Evolutionary conservation across 805 yeast genomes (phyloP).

Genomic region (Candida vaughaniae): DNA sequence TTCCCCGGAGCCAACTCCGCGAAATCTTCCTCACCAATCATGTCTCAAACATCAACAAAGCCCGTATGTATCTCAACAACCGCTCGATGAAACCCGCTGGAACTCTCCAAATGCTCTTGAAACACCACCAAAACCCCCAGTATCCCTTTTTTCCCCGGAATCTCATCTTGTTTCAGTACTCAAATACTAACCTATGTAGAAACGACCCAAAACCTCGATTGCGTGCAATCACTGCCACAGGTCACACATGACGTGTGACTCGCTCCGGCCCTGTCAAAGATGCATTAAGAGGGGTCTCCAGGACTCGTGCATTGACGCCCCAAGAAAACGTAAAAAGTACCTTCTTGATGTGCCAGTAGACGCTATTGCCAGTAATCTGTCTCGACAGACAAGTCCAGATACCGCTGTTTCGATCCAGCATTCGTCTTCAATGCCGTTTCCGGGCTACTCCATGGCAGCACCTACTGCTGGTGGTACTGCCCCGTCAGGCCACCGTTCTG

Average conservation of each 20-base stretch:
- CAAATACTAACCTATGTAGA: conserved; percentile 27
- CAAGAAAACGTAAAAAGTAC: conserved; percentile 82
- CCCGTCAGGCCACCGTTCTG: background rate
- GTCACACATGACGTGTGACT: conserved; percentile 91
- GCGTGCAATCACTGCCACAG: conserved; percentile 92
- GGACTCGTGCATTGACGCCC: conserved; percentile 82
- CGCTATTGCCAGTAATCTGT: no score
- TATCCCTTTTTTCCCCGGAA: background rate
- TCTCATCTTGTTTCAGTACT: background rate
- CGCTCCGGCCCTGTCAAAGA: conserved; percentile 75
- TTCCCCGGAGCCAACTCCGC: no score
- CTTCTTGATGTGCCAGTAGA: conserved; percentile 54
- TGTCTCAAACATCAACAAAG: conserved; percentile 3
- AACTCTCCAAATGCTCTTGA: no score
- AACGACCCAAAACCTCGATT: conserved; percentile 65
- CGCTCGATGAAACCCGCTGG: no score
- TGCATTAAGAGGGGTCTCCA: conserved; percentile 71
- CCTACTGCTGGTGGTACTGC: background rate
- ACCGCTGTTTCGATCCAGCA: background rate
- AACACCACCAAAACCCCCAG: no score
- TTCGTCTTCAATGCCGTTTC: background rate
- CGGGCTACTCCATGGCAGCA: background rate
- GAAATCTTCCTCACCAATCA: background rate
- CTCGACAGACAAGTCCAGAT: background rate
- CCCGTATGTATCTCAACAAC: conserved; percentile 7